Conservation (phyloP, 176 grass and related monocot species). For the Carex parvula region DNA sequence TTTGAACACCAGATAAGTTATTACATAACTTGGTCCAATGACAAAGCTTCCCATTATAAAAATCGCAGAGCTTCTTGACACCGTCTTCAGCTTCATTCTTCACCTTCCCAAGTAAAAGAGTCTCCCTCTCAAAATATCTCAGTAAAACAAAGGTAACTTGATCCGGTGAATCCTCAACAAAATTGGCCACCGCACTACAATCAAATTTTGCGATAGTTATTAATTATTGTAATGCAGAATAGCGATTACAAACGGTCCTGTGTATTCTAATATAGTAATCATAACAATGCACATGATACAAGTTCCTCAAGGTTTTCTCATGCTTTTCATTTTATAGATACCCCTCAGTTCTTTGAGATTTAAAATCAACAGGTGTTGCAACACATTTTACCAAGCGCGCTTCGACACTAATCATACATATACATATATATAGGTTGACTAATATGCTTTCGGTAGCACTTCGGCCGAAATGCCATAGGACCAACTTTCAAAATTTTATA, state of each 20-base stretch:
- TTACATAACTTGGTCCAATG: conserved; percentile 51
- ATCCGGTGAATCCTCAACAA: conserved; percentile 56
- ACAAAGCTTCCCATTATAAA: conserved; percentile 46
- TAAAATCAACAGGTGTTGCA: neutral
- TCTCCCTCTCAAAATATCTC: conserved; percentile 45
- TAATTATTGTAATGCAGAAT: conserved; percentile 1
- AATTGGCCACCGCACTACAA: conserved; percentile 64
- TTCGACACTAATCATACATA: neutral
- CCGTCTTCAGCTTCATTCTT: conserved; percentile 38
- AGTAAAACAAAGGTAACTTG: conserved; percentile 63
- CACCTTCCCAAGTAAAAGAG: conserved; percentile 28
- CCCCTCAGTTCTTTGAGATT: neutral
- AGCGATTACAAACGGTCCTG: neutral
- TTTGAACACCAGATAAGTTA: conserved; percentile 32
- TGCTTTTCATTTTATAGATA: neutral
- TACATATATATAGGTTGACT: too few species aligned
- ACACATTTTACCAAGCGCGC: neutral
- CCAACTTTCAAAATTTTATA: too few species aligned
- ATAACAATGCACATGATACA: neutral
- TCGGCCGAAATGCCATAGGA: too few species aligned
- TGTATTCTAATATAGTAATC: neutral
- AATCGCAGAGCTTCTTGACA: conserved; percentile 46
- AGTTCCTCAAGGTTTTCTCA: neutral
- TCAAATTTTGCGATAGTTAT: neutral
- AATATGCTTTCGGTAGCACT: too few species aligned